These are phyloP conservation scores for Cladobotryum mycophilum DNA, from an alignment of 2,329 filamentous ascomycete genomes.

Conservation along the genomic window DNA sequence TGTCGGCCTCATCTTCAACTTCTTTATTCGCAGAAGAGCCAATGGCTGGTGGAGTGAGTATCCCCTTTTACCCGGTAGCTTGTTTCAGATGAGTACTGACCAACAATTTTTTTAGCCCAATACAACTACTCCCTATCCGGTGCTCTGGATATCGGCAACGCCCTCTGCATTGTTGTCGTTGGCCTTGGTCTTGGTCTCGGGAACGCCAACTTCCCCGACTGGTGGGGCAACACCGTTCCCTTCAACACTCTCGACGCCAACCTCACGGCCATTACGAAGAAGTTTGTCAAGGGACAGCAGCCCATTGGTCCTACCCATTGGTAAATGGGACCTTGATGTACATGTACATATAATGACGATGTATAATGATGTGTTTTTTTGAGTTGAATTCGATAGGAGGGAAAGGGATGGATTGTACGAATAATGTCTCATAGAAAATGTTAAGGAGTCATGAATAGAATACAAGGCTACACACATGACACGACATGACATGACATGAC, in stretches of 20 bases:
- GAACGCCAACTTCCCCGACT: constrained; percentile 27
- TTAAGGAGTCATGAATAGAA: too few relatives aligned
- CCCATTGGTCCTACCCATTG: constrained; percentile 23
- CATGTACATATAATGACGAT: too few relatives aligned
- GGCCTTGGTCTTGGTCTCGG: constrained; percentile 29
- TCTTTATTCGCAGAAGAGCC: constrained; percentile 40
- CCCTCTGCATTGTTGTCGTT: constrained; percentile 49
- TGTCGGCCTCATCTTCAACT: constrained; percentile 49
- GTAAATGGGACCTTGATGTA: constrained; percentile 8
- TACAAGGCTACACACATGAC: too few relatives aligned
- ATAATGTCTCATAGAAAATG: too few relatives aligned
- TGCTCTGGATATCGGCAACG: constrained; percentile 49
- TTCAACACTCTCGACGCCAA: constrained; percentile 25
- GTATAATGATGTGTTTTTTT: too few relatives aligned
- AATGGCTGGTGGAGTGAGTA: constrained; percentile 48
- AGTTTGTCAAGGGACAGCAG: constrained; percentile 18
- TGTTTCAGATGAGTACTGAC: not conserved
- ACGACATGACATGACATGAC: too few relatives aligned
- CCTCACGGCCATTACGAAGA: constrained; percentile 20
- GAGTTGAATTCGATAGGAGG: too few relatives aligned
- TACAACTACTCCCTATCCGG: constrained; percentile 56
- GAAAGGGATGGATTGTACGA: too few relatives aligned
- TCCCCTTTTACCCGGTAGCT: not conserved
- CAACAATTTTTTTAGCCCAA: constrained; percentile 1
- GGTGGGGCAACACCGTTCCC: constrained; percentile 42